Evolutionary conservation across 2,329 filamentous ascomycete genomes (phyloP).

Genomic region (Penicillium sp.): DNA sequence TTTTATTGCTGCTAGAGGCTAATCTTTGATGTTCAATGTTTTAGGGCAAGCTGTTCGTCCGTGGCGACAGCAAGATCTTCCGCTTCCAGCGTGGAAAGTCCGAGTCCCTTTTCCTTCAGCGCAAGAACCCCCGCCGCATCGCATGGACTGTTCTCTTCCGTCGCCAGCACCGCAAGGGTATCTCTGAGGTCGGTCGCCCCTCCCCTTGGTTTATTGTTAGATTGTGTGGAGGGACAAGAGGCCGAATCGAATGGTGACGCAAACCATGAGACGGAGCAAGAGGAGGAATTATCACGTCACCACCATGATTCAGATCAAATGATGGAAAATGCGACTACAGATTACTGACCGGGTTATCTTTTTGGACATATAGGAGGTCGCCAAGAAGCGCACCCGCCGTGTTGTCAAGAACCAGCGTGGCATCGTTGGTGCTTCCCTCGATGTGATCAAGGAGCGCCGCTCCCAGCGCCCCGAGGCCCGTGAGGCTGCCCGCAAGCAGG

Average conservation of each 20-base stretch:
- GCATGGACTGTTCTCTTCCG: constrained; percentile 98
- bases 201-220: constrained; percentile 22
- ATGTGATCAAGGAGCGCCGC: constrained; percentile 99
- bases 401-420: constrained; percentile 98
- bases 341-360: constrained; percentile 31
- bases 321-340: constrained; percentile 12
- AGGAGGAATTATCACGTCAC: constrained; percentile 9
- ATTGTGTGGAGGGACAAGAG: constrained; percentile 10
- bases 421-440: constrained; percentile 98
- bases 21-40: constrained; percentile 34
- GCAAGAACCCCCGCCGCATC: constrained; percentile 99
- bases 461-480: constrained; percentile 92
- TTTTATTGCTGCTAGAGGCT: constrained; percentile 18
- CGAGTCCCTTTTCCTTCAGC: constrained; percentile 99
- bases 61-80: constrained; percentile 99
- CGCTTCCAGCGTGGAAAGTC: constrained; percentile 99
- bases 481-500: constrained; percentile 79
- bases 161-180: constrained; percentile 99
- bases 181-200: constrained; percentile 85
- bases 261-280: constrained; percentile 14
- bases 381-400: constrained; percentile 98
- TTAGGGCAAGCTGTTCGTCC: constrained; percentile 99
- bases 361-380: constrained; percentile 74
- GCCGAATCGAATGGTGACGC: constrained; percentile 5
- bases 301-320: neutral